These are phyloP conservation scores for Xylaria venustula DNA, from an alignment of 495 filamentous ascomycete species.

Conservation along the genomic window DNA sequence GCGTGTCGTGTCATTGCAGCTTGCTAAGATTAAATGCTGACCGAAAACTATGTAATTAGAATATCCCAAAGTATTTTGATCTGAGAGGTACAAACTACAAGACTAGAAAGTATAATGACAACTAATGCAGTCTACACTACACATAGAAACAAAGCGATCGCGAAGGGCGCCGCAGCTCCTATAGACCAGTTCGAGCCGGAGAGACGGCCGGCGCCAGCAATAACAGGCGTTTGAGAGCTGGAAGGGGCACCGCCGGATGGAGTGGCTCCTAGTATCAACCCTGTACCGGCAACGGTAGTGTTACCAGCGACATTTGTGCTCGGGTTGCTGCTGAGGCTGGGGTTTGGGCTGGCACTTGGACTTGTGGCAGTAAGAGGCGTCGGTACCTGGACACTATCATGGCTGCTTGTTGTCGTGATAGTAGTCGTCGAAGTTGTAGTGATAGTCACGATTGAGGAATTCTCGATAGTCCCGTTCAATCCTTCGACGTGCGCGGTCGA, in stretches of 20 bases:
- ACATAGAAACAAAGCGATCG: background rate
- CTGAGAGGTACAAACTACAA: background rate
- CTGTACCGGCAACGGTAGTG: background rate
- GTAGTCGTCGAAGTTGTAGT: background rate
- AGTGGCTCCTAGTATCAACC: background rate
- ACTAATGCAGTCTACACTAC: background rate
- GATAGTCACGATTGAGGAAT: background rate
- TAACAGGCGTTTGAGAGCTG: background rate
- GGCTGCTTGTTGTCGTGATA: background rate
- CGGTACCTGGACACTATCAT: background rate
- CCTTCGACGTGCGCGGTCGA: background rate
- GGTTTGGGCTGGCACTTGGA: background rate
- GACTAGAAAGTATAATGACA: background rate
- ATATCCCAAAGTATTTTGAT: background rate
- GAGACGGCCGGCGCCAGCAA: background rate
- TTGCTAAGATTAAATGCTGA: background rate
- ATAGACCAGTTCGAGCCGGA: too few relatives aligned
- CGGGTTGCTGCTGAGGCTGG: too few relatives aligned
- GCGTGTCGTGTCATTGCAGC: background rate
- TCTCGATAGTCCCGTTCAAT: background rate
- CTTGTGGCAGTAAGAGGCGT: background rate
- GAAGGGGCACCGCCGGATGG: background rate
- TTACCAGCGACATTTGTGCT: background rate
- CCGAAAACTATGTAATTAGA: background rate
- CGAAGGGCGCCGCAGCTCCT: background rate